phyloP scores from a whole-genome alignment of 176 grass and related monocot species.

The Carex scoparia region DNA sequence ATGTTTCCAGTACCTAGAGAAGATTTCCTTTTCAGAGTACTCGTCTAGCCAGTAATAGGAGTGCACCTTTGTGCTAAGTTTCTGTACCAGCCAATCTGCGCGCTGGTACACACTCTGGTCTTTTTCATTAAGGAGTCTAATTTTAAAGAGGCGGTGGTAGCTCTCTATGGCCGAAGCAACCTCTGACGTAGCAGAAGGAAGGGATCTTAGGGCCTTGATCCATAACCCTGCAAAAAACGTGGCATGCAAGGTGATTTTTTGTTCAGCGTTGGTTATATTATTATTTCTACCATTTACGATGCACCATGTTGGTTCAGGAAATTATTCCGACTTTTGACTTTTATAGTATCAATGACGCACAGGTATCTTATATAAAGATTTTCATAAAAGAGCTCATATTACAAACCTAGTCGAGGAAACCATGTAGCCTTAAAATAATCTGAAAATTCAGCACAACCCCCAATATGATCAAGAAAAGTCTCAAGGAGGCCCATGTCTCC shows the following conservation, averaged over 20 bases:
- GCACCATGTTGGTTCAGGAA: neutral
- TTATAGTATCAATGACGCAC: neutral
- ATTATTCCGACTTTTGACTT: neutral
- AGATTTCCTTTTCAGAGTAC: conserved; percentile 70
- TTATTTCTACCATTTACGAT: neutral
- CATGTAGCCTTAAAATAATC: conserved; percentile 84
- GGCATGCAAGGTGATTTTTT: neutral
- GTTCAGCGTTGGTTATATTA: neutral
- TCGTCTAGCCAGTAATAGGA: conserved; percentile 86
- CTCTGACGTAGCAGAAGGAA: conserved; percentile 59
- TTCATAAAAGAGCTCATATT: conserved; percentile 5
- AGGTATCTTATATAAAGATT: conserved; percentile 21
- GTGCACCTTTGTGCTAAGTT: conserved; percentile 84
- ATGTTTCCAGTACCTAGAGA: conserved; percentile 77
- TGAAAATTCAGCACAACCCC: conserved; percentile 55
- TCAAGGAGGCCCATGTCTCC: conserved; percentile 57
- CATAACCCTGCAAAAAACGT: conserved; percentile 45
- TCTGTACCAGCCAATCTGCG: conserved; percentile 80
- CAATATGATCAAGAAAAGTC: conserved; percentile 61
- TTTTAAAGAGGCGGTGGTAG: conserved; percentile 82
- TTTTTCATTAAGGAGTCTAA: conserved; percentile 65
- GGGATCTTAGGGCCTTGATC: conserved; percentile 52
- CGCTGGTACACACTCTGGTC: conserved; percentile 52
- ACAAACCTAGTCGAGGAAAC: conserved; percentile 77
- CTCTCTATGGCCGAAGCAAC: conserved; percentile 71